phyloP scores from a whole-genome alignment of 2,329 filamentous ascomycete genomes.

The Aspergillus novofumigatus region DNA sequence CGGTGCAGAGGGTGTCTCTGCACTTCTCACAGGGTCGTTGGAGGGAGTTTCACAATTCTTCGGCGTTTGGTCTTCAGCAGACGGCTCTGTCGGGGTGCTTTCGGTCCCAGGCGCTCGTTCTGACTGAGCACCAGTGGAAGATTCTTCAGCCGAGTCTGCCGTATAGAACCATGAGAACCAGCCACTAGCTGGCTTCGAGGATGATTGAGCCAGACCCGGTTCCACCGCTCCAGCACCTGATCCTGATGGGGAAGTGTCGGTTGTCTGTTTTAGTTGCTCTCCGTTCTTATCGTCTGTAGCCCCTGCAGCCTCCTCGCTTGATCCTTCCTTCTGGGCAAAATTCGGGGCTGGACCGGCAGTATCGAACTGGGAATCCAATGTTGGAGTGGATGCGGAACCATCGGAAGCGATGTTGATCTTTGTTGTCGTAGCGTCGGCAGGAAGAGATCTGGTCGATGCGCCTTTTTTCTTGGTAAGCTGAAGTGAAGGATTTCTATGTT shows the following conservation, averaged over 20 bases:
- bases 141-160: constrained; percentile 12
- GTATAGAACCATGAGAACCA: constrained; percentile 40
- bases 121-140: constrained; percentile 9
- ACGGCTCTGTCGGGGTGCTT: constrained; percentile 6
- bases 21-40: constrained; percentile 5
- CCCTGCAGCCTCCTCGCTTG: constrained; percentile 8
- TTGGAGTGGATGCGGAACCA: constrained; percentile 30
- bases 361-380: constrained; percentile 18
- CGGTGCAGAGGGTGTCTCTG: constrained; percentile 10
- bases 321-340: constrained; percentile 17
- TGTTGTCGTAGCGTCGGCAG: constrained; percentile 43
- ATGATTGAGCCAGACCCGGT: constrained; percentile 6
- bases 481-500: constrained; percentile 33
- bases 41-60: constrained; percentile 9
- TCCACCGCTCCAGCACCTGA: constrained; percentile 5
- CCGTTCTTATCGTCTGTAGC: constrained; percentile 15
- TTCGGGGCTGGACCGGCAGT: constrained; percentile 8
- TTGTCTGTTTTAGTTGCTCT: constrained; percentile 13
- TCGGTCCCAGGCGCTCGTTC: constrained; percentile 1
- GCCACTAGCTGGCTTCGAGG: constrained; percentile 20
- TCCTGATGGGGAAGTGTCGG: constrained; percentile 12
- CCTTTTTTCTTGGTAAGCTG: constrained; percentile 41
- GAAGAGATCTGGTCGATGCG: constrained; percentile 41
- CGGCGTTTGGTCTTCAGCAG: constrained; percentile 6
- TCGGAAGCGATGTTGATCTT: constrained; percentile 43